These are phyloP conservation scores for Talaromyces wortmannii DNA, from an alignment of 495 filamentous ascomycete genomes.

Conservation along the genomic window DNA sequence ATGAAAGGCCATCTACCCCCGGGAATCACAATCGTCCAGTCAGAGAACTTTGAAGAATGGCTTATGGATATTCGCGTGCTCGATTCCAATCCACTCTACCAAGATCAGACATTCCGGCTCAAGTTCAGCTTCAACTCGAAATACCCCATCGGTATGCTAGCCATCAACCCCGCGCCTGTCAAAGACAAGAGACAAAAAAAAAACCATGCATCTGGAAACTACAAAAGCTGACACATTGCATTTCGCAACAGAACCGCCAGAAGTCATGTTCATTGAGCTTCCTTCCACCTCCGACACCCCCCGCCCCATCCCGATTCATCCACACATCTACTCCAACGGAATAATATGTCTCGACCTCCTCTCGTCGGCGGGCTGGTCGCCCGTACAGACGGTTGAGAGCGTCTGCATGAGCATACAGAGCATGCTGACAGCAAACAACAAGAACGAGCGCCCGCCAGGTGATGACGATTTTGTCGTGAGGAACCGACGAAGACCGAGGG, in stretches of 20 bases:
- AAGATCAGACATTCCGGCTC: slow-evolving; percentile 70
- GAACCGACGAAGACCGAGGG: slow-evolving; percentile 69
- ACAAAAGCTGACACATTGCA: not conserved
- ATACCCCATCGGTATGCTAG: slow-evolving; percentile 79
- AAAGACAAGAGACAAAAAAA: not conserved
- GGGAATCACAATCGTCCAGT: slow-evolving; percentile 73
- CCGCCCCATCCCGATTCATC: slow-evolving; percentile 86
- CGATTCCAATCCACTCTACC: slow-evolving; percentile 87
- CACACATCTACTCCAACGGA: slow-evolving; percentile 96
- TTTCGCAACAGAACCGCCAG: slow-evolving; percentile 67
- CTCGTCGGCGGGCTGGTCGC: slow-evolving; percentile 81
- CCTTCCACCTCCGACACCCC: slow-evolving; percentile 29
- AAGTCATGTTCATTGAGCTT: slow-evolving; percentile 76
- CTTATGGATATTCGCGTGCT: slow-evolving; percentile 86
- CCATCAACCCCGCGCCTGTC: not conserved
- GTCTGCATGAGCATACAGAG: slow-evolving; percentile 97
- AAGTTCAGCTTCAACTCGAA: slow-evolving; percentile 76
- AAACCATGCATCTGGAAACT: not conserved
- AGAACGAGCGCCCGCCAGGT: slow-evolving; percentile 78
- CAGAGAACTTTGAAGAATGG: slow-evolving; percentile 85
- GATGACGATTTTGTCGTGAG: slow-evolving; percentile 78
- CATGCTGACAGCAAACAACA: slow-evolving; percentile 92
- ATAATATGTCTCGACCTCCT: slow-evolving; percentile 97
- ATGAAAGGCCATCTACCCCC: slow-evolving; percentile 45
- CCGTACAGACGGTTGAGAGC: slow-evolving; percentile 94